Percentiles rank a stretch among this genome's conserved stretches.
Conservation (phyloP, 2,329 filamentous ascomycete genomes). For the Huntiella decipiens region DNA sequence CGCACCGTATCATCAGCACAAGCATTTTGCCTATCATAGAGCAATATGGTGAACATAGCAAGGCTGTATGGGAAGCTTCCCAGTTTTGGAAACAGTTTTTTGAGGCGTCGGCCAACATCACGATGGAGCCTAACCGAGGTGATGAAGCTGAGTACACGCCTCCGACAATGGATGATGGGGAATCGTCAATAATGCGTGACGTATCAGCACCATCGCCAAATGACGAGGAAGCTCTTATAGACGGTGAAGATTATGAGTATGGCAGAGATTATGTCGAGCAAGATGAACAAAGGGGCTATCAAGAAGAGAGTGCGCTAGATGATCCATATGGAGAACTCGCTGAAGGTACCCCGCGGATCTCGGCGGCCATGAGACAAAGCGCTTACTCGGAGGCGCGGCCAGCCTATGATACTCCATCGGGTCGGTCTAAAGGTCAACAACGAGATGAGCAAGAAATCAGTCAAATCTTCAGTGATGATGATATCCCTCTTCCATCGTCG, state of each 20-base stretch:
- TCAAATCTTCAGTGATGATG: constrained; percentile 19
- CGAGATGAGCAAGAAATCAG: constrained; percentile 16
- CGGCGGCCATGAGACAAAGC: constrained; percentile 16
- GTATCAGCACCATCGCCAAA: constrained; percentile 20
- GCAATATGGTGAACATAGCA: constrained; percentile 85
- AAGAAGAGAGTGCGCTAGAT: constrained; percentile 49
- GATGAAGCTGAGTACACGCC: constrained; percentile 41
- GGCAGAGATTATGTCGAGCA: background rate
- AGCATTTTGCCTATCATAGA: constrained; percentile 88
- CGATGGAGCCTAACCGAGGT: constrained; percentile 85
- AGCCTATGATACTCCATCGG: too few species aligned
- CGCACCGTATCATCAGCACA: constrained; percentile 85
- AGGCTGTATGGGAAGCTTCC: constrained; percentile 88
- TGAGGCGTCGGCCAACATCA: constrained; percentile 93
- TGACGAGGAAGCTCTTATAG: too few species aligned
- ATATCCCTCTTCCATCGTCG: constrained; percentile 15
- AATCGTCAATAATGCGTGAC: constrained; percentile 37
- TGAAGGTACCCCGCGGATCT: constrained; percentile 45
- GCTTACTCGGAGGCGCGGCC: constrained; percentile 15
- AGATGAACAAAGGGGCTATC: background rate
- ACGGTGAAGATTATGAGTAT: too few species aligned
- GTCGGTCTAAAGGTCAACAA: too few species aligned
- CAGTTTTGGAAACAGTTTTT: constrained; percentile 99
- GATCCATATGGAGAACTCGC: constrained; percentile 33
- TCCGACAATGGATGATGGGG: constrained; percentile 25